Evolutionary conservation across 2,329 filamentous ascomycete genomes (phyloP).

Genomic region (Cordyceps farinosa): DNA sequence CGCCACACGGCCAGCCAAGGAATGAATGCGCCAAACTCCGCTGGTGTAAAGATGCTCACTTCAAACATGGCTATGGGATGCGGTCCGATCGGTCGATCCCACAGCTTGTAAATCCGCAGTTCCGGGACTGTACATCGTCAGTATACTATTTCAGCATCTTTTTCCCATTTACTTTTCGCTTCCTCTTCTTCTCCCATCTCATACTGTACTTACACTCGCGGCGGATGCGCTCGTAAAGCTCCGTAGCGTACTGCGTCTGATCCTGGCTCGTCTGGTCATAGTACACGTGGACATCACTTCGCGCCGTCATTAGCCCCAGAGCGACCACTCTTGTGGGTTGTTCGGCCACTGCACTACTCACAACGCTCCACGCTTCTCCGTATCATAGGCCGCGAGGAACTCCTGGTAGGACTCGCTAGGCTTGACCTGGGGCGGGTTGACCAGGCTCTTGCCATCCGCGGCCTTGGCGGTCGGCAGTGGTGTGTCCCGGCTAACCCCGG

Average conservation of each 20-base stretch:
- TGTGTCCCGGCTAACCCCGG: constrained; percentile 54
- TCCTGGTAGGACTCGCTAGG: constrained; percentile 65
- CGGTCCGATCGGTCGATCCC: constrained; percentile 73
- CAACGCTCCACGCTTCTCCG: constrained; percentile 68
- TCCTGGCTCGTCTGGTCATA: constrained; percentile 62
- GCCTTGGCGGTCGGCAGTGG: constrained; percentile 56
- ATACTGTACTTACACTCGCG: constrained; percentile 63
- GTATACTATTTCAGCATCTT: not conserved
- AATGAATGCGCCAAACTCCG: constrained; percentile 85
- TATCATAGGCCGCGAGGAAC: constrained; percentile 67
- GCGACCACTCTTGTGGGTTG: not conserved
- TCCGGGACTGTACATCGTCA: constrained; percentile 63
- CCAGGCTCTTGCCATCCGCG: constrained; percentile 73
- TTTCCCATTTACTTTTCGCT: not conserved
- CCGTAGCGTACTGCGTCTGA: constrained; percentile 64
- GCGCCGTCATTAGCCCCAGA: not conserved
- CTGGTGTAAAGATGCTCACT: constrained; percentile 80
- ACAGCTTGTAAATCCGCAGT: constrained; percentile 74
- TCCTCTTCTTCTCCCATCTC: too few species aligned
- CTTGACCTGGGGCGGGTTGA: constrained; percentile 59
- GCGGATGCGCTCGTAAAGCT: constrained; percentile 74
- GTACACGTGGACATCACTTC: constrained; percentile 79
- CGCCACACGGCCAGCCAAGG: constrained; percentile 80
- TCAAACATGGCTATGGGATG: constrained; percentile 89
- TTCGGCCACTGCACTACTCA: constrained; percentile 34